phyloP scores from a whole-genome alignment of 768 basidiomycete species.

The Saitozyma podzolica region DNA sequence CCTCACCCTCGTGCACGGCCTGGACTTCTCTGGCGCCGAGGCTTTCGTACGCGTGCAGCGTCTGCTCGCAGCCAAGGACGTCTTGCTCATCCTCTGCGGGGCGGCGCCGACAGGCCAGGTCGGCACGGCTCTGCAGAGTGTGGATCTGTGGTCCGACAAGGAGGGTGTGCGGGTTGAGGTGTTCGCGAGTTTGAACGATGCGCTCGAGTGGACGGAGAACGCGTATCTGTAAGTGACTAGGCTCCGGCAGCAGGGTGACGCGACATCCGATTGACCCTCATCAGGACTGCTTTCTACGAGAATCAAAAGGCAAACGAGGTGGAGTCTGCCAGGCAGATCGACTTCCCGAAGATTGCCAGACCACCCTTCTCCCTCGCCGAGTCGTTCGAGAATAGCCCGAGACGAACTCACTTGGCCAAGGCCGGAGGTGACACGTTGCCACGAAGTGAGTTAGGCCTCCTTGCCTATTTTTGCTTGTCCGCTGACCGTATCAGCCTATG shows the following conservation, averaged over 20 bases:
- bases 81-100: slow-evolving; percentile 87
- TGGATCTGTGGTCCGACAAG: slow-evolving; percentile 67
- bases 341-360: slow-evolving; percentile 45
- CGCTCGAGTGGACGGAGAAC: slow-evolving; percentile 97
- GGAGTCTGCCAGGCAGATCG: slow-evolving; percentile 22
- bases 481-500: background rate
- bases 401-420: slow-evolving; percentile 66
- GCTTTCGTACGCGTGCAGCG: slow-evolving; percentile 90
- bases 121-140: slow-evolving; percentile 71
- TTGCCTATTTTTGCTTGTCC: background rate
- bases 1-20: slow-evolving; percentile 77
- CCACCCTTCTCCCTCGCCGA: slow-evolving; percentile 58
- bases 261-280: slow-evolving; percentile 21
- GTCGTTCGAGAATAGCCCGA: slow-evolving; percentile 64
- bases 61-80: slow-evolving; percentile 69
- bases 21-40: slow-evolving; percentile 93
- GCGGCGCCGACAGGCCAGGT: slow-evolving; percentile 62
- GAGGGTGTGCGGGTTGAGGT: slow-evolving; percentile 74
- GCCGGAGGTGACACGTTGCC: slow-evolving; percentile 65
- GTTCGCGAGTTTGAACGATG: slow-evolving; percentile 79
- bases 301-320: slow-evolving; percentile 24
- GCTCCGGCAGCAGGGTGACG: slow-evolving; percentile 60
- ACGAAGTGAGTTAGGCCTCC: slow-evolving; percentile 13
- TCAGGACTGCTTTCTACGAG: slow-evolving; percentile 52
- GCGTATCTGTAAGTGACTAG: slow-evolving; percentile 69